Evolutionary conservation across 2,329 filamentous ascomycete genomes (phyloP), one percentile per base, ranked within the genome.

Genomic region (Aaosphaeria pasadenensis): DNA sequence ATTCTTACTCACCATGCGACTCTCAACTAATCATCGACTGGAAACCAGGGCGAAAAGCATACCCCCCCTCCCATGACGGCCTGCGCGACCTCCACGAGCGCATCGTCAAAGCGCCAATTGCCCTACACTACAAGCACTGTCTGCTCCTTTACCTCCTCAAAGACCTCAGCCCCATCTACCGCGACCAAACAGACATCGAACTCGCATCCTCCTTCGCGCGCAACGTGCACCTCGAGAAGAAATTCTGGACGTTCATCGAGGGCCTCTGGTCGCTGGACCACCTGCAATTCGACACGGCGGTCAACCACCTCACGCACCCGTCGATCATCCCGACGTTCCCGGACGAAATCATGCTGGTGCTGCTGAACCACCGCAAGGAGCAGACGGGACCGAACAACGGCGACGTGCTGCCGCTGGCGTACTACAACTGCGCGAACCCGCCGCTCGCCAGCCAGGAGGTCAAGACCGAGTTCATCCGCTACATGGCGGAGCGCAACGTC

Each of bases 111-210:
- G 82, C 77, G 46, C 75, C 74, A 43, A 83, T 86, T 57, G 81
- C 86, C 6, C 77, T 82, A 46, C 87, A 91, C 67, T 86, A 91
- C 73, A 91, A 91, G 68, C 83, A 91, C 56, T 89, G 89, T 13
- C 79, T 94, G 42, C 77, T 95, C 54, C 95, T 89, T 76, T 95
- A 95, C 67, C 75, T 95, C 36, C 79, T 95, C 3, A 85, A 89
- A 61, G 89, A 95, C 66, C 82, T 87, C 63, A 82, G 86, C 36
- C 70, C 72, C 9, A 64, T 74, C 30, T 55, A 59, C 7, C 59
- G 66, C 42, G 75, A 79, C 44, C 75, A 77, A 17, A 75, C 77
- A 4, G 17, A 24, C 17, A 24, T 24, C 17, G 70, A 78, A 13
- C 76, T 80, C 33, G 60, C 75, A 5, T 76, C 84, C 2, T 76